These are phyloP conservation scores for Dryadomyces sulphureus DNA, from an alignment of 2,329 filamentous ascomycete species.

Conservation along the genomic window DNA sequence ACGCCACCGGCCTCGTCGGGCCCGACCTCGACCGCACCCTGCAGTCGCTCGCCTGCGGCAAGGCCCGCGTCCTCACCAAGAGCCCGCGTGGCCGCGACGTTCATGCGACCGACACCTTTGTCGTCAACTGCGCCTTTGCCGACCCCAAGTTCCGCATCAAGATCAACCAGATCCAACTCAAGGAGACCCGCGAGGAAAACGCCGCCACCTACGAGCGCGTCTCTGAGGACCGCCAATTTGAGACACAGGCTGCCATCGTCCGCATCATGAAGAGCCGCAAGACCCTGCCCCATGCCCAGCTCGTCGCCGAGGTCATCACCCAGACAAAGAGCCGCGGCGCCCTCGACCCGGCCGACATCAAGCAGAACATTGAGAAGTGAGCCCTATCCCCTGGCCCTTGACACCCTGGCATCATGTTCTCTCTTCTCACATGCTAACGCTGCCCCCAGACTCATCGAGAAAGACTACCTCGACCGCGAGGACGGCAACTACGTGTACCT, in stretches of 20 bases:
- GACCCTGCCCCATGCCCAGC: slow-evolving; percentile 68
- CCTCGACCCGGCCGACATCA: slow-evolving; percentile 75
- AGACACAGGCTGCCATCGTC: slow-evolving; percentile 94
- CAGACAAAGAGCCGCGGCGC: slow-evolving; percentile 78
- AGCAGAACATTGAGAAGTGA: slow-evolving; percentile 91
- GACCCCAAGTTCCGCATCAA: slow-evolving; percentile 84
- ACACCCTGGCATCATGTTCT: no score
- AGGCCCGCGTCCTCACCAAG: slow-evolving; percentile 71
- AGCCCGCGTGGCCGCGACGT: slow-evolving; percentile 76
- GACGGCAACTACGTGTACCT: slow-evolving; percentile 58
- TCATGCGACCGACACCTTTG: slow-evolving; percentile 64
- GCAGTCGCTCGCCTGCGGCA: slow-evolving; percentile 88
- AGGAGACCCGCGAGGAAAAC: slow-evolving; percentile 91
- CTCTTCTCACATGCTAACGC: neutral
- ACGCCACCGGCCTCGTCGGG: slow-evolving; percentile 59
- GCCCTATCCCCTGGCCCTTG: slow-evolving; percentile 19
- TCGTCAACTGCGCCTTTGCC: slow-evolving; percentile 60
- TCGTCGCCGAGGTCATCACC: slow-evolving; percentile 84
- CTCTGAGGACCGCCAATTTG: slow-evolving; percentile 78
- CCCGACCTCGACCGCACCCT: slow-evolving; percentile 76
- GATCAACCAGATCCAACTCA: slow-evolving; percentile 96
- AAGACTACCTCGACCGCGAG: slow-evolving; percentile 79
- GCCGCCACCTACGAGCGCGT: slow-evolving; percentile 86
- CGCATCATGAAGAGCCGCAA: slow-evolving; percentile 94
- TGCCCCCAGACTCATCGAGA: slow-evolving; percentile 60